Evolutionary conservation across 441 rosid species (phyloP), one percentile per base, ranked within the genome.

Genomic region (Pelargonium australe): DNA sequence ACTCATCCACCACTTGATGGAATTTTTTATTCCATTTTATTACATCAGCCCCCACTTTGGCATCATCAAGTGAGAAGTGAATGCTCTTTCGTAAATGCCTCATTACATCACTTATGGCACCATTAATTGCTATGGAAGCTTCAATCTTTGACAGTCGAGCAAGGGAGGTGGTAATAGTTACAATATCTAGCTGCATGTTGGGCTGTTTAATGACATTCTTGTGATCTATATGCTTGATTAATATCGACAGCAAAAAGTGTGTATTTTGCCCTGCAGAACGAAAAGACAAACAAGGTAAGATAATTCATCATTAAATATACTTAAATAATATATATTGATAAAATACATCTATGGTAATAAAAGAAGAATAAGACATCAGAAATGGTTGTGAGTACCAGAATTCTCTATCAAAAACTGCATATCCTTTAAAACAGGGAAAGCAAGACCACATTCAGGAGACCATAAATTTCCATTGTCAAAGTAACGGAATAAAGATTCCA

Each of bases 211-310:
- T 73, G 66, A 91, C 84, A 81, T 80, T 84, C 78, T 83, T 89
- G 80, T 91, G 92, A 85, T 91, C 99, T 87, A 94, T 78, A 85
- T 94, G 96, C 89, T 94, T 91, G 82, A 91, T 78, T 89, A 94
- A 75, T 76, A 81, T 78, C 47, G 91, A 84, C 66, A 91, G 77
- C 74, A 91, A 75, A 66, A 83, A 76, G 77, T 94, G 90, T 37
- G 90, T 85, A 74, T 85, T 88, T 17, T 83, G 94, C 68, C 96
- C 99, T 95, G 85, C 55, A 14, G 70, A 53, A 64, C 17, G 62
- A 55, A 68, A 6, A 28, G 63, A 63, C 25, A 34, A 66, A 63
- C 68, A 49, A 85, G 92, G 61, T 55, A 55, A 55, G 61, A 55
- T 23, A 45, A 45, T 40, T 66, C 23, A 79, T 76, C 66, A 74